Evolutionary conservation across 192 early-diverging fungal genomes (phyloP), one percentile per base, ranked within the genome.

Genomic region (Coemansia sp.): DNA sequence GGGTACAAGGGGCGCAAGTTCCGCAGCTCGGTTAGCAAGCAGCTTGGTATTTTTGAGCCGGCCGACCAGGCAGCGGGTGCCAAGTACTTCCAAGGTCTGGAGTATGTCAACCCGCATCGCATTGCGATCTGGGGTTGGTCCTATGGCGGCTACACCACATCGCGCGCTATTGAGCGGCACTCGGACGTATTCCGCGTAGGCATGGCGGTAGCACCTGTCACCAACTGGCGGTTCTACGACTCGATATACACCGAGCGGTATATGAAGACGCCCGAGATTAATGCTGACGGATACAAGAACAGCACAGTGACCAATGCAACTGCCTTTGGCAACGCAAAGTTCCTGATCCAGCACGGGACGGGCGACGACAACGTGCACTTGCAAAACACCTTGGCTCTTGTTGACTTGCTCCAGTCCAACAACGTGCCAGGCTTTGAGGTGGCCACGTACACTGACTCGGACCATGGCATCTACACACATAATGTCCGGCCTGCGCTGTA

Each of bases 111-210:
- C 78, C 74, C 86, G 18, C 79, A 85, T 29, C 81, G 89, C 55
- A 87, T 98, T 18, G 96, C 93, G 8, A 92, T 99, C 57, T 99
- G 97, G 97, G 97, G 97, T 20, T 99, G 97, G 93, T 95, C 93
- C 2, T 99, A 93, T 75, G 97, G 97, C 57, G 97, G 96, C 18
- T 98, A 91, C 75, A 80, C 93, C 78, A 90, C 95, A 0, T 66
- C 90, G 40, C 97, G 97, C 72, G 84, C 91, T 7, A 86, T 98
- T 41, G 97, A 99, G 79, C 86, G 89, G 5, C 85, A 97, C 72
- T 88, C 88, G 13, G 93, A 93, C 7, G 75, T 96, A 2, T 96
- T 97, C 82, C 83, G 79, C 41, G 85, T 92, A 3, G 96, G 90
- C 15, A 93, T 99, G 88, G 88, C 97, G 6, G 97, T 99, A 1